Evolutionary conservation across 257 asterid species (phyloP), one percentile per base, ranked within the genome.

Genomic region (Rauvolfia tetraphylla): DNA sequence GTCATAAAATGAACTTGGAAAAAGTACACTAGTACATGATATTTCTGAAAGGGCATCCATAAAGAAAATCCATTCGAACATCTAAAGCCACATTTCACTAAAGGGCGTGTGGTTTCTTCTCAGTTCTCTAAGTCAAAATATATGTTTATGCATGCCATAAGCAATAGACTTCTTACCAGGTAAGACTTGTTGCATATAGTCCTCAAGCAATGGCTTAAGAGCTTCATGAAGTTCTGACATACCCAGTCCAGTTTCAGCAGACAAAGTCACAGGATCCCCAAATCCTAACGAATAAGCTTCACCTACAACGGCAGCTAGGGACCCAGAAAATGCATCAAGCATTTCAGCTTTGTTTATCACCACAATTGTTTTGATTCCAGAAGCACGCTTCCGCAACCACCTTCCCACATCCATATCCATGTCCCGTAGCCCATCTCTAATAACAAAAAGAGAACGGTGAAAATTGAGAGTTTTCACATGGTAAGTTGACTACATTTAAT

Each of bases 201-300:
- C 93, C 86, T 90, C 95, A 48, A 95, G 97, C 63, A 83, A 66
- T 62, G 97, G 95, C 83, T 87, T 86, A 78, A 95, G 86, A 65
- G 89, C 83, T 78, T 84, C 92, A 85, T 89, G 84, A 77, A 92
- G 90, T 76, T 90, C 95, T 36, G 93, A 81, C 91, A 95, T 87
- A 48, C 98, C 98, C 7, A 92, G 73, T 72, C 97, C 98, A 80
- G 95, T 95, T 87, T 95, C 99, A 81, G 99, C 99, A 84, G 99
- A 92, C 80, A 95, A 68, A 48, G 98, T 90, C 82, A 92, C 84
- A 75, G 99, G 96, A 83, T 92, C 95, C 44, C 99, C 99, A 84
- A 95, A 95, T 61, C 99, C 99, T 81, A 92, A 85, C 11, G 85
- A 88, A 84, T 90, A 88, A 70, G 97, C 95, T 82, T 91, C 98